Evolutionary conservation across 2,329 filamentous ascomycete species (phyloP).

Genomic region (Fusarium redolens): DNA sequence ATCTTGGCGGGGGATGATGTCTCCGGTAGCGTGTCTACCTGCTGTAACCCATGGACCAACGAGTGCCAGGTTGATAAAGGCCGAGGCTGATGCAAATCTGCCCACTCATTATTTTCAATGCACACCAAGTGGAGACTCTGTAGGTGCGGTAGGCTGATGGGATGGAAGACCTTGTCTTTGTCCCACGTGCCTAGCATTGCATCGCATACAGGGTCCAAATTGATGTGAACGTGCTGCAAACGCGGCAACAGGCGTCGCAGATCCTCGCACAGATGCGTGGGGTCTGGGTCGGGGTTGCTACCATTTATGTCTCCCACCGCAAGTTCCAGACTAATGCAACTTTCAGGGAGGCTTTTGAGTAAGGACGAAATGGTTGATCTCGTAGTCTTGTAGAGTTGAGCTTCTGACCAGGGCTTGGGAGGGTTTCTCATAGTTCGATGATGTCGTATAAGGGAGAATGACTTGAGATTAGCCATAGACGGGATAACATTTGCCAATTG

Average conservation of each 20-base stretch:
- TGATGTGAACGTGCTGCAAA: background rate
- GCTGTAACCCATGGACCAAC: background rate
- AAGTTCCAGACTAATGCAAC: conserved; percentile 2
- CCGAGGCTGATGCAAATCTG: background rate
- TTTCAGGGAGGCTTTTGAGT: background rate
- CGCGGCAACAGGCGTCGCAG: background rate
- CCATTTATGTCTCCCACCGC: background rate
- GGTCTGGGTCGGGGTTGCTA: background rate
- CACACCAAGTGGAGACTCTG: conserved; percentile 4
- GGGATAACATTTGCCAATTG: background rate
- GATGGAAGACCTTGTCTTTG: background rate
- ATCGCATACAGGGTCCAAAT: background rate
- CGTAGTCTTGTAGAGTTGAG: background rate
- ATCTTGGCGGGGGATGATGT: background rate
- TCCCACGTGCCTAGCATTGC: conserved; percentile 9
- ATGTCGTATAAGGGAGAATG: background rate
- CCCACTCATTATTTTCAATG: background rate
- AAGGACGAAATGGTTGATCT: background rate
- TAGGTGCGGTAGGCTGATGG: background rate
- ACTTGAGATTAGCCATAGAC: background rate
- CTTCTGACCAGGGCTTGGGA: no score
- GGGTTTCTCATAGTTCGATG: background rate
- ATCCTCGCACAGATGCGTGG: background rate
- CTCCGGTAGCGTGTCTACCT: background rate
- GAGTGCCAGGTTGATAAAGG: background rate